Conservation (phyloP, 2,329 filamentous ascomycete genomes). For the Neofusicoccum kwambonambiense region DNA sequence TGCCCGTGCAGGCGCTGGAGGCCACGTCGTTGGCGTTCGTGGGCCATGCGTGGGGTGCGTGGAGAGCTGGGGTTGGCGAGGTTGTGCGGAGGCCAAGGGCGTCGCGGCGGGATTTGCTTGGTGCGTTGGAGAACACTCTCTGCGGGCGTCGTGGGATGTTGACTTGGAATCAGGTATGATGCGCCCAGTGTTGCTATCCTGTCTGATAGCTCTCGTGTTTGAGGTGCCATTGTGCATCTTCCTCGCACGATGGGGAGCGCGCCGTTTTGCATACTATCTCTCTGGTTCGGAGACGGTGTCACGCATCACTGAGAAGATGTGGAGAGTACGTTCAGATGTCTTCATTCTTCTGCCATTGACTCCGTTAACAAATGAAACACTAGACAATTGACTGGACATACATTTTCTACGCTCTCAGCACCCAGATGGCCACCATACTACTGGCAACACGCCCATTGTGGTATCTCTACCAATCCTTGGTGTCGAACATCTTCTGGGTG, state of each 20-base stretch:
- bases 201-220: slow-evolving; percentile 53
- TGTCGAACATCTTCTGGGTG: slow-evolving; percentile 66
- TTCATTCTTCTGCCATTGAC: neutral
- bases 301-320: slow-evolving; percentile 64
- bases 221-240: slow-evolving; percentile 64
- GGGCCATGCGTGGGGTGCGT: slow-evolving; percentile 64
- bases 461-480: slow-evolving; percentile 67
- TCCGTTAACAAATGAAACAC: neutral
- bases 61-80: slow-evolving; percentile 32
- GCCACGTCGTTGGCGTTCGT: slow-evolving; percentile 64
- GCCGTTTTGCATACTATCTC: slow-evolving; percentile 62
- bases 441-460: slow-evolving; percentile 63
- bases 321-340: slow-evolving; percentile 38
- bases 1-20: slow-evolving; percentile 67
- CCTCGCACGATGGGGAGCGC: slow-evolving; percentile 59
- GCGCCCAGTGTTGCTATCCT: slow-evolving; percentile 55
- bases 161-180: slow-evolving; percentile 39
- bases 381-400: slow-evolving; percentile 58
- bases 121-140: neutral
- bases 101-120: neutral
- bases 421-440: slow-evolving; percentile 63
- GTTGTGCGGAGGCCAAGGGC: neutral
- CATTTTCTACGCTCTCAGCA: slow-evolving; percentile 65
- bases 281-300: slow-evolving; percentile 59
- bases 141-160: no score